Conservation (phyloP, 139 green algal species). For the Bryopsis sp. region DNA sequence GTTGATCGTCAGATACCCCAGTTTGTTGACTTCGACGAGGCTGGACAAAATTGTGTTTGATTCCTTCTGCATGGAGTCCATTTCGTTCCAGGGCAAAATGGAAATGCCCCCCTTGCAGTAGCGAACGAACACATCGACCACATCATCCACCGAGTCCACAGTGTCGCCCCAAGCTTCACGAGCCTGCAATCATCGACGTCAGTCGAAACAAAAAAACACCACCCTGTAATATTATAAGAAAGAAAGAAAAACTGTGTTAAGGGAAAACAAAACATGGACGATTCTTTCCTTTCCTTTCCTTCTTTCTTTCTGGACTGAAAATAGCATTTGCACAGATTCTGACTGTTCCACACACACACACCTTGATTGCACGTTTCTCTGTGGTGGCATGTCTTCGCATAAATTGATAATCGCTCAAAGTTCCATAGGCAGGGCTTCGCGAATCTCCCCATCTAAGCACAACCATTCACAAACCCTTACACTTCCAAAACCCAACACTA, state of each 20-base stretch:
- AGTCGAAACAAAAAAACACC: no score
- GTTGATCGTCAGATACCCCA: constrained; percentile 71
- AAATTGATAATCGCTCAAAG: constrained; percentile 53
- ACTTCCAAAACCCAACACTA: no score
- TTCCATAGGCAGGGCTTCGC: constrained; percentile 47
- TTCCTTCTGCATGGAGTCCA: constrained; percentile 50
- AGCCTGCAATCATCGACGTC: no score
- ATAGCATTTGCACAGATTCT: no score
- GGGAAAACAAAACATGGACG: no score
- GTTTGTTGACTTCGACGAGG: constrained; percentile 38
- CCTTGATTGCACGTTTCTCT: constrained; percentile 41
- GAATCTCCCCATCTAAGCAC: constrained; percentile 35
- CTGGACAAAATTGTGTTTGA: constrained; percentile 28
- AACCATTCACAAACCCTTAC: constrained; percentile 3
- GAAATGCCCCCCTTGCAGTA: constrained; percentile 50
- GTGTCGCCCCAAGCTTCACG: constrained; percentile 38
- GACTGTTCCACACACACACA: no score
- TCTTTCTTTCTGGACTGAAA: no score
- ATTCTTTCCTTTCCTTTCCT: no score
- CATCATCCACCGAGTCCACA: constrained; percentile 38
- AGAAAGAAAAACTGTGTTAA: no score
- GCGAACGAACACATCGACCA: constrained; percentile 52
- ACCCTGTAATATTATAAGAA: no score
- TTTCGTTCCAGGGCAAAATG: constrained; percentile 67
- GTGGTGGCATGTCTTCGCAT: constrained; percentile 48